Evolutionary conservation across 106 monocot species (phyloP).

Genomic region (Ottelia alismoides): DNA sequence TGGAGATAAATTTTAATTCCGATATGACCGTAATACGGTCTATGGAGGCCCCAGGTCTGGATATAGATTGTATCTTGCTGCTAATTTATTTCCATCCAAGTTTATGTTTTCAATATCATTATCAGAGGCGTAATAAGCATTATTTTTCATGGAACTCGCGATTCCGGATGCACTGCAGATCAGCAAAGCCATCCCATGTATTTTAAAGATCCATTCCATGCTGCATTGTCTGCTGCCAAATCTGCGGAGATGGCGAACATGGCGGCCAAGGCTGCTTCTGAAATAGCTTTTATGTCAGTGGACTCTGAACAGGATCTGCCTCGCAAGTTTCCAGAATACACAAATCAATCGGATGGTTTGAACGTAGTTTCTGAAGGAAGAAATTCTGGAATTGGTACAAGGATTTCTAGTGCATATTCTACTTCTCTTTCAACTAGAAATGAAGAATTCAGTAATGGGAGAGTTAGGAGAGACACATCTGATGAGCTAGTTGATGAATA

Average conservation of each 20-base stretch:
- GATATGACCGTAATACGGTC: background rate
- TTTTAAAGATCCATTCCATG: constrained; percentile 72
- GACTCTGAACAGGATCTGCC: constrained; percentile 15
- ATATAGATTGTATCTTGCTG: too few relatives aligned
- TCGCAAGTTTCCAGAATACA: too few relatives aligned
- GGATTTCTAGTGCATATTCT: too few relatives aligned
- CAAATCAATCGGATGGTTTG: too few relatives aligned
- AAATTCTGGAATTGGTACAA: too few relatives aligned
- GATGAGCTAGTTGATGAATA: too few relatives aligned
- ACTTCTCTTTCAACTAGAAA: too few relatives aligned
- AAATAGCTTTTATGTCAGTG: constrained; percentile 40
- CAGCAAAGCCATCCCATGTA: constrained; percentile 33
- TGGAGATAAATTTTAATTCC: too few relatives aligned
- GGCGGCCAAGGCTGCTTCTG: constrained; percentile 74
- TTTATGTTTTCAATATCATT: background rate
- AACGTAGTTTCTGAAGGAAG: too few relatives aligned
- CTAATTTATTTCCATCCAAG: background rate
- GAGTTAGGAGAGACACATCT: too few relatives aligned
- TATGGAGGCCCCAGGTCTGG: background rate
- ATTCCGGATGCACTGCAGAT: constrained; percentile 15
- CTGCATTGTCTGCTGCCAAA: constrained; percentile 78
- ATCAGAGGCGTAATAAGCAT: too few relatives aligned
- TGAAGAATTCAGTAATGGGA: too few relatives aligned
- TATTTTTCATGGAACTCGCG: background rate
- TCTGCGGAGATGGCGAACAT: constrained; percentile 76